A percentile compares a stretch with the other conserved stretches of the same genome.
Evolutionary conservation across 2,329 filamentous ascomycete species (phyloP).

Genomic region (Volutella citrinella): DNA sequence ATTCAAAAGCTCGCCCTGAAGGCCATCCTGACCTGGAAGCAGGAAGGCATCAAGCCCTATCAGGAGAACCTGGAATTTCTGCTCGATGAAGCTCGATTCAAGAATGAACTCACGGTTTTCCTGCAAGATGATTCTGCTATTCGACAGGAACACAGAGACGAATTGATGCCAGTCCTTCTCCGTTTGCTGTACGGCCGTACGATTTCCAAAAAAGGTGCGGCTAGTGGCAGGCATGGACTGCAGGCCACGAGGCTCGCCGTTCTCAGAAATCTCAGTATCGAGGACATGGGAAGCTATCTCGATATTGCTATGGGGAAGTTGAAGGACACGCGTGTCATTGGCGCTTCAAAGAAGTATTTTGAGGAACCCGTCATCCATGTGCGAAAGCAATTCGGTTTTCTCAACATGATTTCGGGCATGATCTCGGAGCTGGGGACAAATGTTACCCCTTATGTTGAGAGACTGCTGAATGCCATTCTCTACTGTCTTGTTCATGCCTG

Average conservation of each 20-base stretch:
- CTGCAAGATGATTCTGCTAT: constrained; percentile 74
- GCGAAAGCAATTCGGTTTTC: constrained; percentile 83
- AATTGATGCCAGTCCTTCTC: constrained; percentile 82
- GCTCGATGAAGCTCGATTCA: constrained; percentile 86
- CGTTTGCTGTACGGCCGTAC: constrained; percentile 86
- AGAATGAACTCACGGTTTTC: constrained; percentile 89
- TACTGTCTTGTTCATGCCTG: constrained; percentile 76
- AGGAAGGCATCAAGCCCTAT: constrained; percentile 70
- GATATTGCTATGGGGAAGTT: constrained; percentile 76
- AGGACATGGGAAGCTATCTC: constrained; percentile 78
- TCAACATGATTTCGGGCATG: constrained; percentile 88
- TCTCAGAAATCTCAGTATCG: constrained; percentile 70
- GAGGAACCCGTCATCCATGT: constrained; percentile 57
- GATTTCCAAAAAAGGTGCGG: constrained; percentile 74
- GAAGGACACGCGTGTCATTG: constrained; percentile 56
- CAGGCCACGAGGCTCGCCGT: constrained; percentile 78
- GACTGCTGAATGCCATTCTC: constrained; percentile 72
- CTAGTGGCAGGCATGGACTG: constrained; percentile 76
- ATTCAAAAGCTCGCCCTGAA: constrained; percentile 84
- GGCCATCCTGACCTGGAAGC: constrained; percentile 86
- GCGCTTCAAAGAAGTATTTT: constrained; percentile 51
- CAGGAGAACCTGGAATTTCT: constrained; percentile 83
- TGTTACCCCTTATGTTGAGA: constrained; percentile 63
- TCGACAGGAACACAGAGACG: constrained; percentile 66
- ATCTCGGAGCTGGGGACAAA: constrained; percentile 79